A percentile compares a stretch with the other conserved stretches of the same genome.
These are phyloP conservation scores for Turritis glabra DNA, from an alignment of 345 rosid species.

Conservation along the genomic window DNA sequence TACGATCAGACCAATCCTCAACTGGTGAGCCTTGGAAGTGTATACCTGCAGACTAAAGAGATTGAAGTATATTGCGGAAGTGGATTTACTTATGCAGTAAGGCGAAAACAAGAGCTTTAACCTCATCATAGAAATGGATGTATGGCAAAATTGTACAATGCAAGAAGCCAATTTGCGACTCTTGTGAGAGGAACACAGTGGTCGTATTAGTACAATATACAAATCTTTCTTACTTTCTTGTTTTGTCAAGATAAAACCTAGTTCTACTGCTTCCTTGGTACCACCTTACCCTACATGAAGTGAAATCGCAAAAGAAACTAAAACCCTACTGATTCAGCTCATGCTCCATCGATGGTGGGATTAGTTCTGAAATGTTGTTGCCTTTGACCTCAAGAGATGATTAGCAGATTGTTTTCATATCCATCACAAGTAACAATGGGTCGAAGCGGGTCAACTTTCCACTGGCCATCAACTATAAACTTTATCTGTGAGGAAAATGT, in stretches of 20 bases:
- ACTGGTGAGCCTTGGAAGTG: slow-evolving; percentile 42
- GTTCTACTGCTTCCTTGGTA: slow-evolving; percentile 29
- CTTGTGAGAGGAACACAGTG: slow-evolving; percentile 16
- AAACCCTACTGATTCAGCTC: slow-evolving; percentile 26
- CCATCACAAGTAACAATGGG: slow-evolving; percentile 66
- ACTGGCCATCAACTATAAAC: slow-evolving; percentile 90
- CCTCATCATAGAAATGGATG: slow-evolving; percentile 6
- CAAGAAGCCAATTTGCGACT: slow-evolving; percentile 5
- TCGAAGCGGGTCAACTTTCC: slow-evolving; percentile 91
- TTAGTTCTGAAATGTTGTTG: slow-evolving; percentile 7
- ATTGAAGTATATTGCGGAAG: slow-evolving; percentile 77
- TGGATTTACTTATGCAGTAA: slow-evolving; percentile 63
- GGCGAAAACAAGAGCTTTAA: slow-evolving; percentile 33
- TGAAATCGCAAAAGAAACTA: slow-evolving; percentile 8
- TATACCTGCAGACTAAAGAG: slow-evolving; percentile 11
- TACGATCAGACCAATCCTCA: slow-evolving; percentile 58
- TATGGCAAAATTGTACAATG: slow-evolving; percentile 14
- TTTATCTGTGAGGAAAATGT: slow-evolving; percentile 60
- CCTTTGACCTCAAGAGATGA: slow-evolving; percentile 46
- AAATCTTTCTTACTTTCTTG: slow-evolving; percentile 11
- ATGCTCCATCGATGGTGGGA: slow-evolving; percentile 12
- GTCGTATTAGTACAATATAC: slow-evolving; percentile 23
- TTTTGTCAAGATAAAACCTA: slow-evolving; percentile 10
- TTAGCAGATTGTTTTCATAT: slow-evolving; percentile 74
- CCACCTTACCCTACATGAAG: slow-evolving; percentile 29